A percentile compares a stretch with the other conserved stretches of the same genome.
Conservation (phyloP, 345 rosid genomes). For the Rhodamnia argentea region DNA sequence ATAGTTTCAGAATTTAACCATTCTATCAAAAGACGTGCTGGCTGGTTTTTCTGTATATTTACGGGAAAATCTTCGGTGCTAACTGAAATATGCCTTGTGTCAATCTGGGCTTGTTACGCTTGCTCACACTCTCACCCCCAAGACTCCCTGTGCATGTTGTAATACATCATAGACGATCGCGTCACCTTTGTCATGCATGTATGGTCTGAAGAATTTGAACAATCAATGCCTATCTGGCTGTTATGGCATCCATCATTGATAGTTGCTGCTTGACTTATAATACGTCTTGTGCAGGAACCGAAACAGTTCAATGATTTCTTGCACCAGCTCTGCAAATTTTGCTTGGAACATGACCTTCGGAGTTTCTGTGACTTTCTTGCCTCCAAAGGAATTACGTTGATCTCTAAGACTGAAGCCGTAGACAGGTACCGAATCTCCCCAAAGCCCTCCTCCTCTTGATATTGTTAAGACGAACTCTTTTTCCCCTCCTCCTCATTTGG, state of each 20-base stretch:
- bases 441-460: not conserved
- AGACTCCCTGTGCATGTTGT: not conserved
- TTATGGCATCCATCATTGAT: not conserved
- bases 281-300: constrained; percentile 57
- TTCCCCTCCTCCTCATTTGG: not conserved
- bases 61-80: not conserved
- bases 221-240: not conserved
- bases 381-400: constrained; percentile 38
- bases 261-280: not conserved
- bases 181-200: not conserved
- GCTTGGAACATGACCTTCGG: constrained; percentile 23
- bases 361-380: constrained; percentile 36
- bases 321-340: constrained; percentile 19
- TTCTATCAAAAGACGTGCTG: not conserved
- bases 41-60: not conserved
- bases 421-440: constrained; percentile 52
- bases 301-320: constrained; percentile 63
- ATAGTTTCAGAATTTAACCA: not conserved
- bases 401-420: constrained; percentile 68
- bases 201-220: not conserved
- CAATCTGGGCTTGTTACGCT: not conserved
- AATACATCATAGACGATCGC: not conserved
- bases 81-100: not conserved
- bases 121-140: not conserved
- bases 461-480: not conserved